These are phyloP conservation scores for Aspergillus texensis DNA, from an alignment of 2,329 filamentous ascomycete species.

Conservation along the genomic window DNA sequence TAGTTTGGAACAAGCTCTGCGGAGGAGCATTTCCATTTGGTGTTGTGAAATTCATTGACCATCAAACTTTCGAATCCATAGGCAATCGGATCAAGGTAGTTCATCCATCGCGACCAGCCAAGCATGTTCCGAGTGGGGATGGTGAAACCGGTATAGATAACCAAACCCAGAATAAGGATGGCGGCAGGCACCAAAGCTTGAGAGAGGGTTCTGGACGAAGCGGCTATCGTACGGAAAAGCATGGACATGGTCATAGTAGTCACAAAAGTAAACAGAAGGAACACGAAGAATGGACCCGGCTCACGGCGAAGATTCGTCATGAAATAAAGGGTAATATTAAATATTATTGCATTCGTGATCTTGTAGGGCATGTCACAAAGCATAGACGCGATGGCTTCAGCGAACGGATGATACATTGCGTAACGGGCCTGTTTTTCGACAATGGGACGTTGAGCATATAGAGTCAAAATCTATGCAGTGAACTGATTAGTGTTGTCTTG, in stretches of 20 bases:
- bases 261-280: slow-evolving; percentile 71
- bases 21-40: slow-evolving; percentile 58
- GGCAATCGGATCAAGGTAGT: slow-evolving; percentile 73
- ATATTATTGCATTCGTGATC: slow-evolving; percentile 67
- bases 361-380: slow-evolving; percentile 67
- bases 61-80: slow-evolving; percentile 82
- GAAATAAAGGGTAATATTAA: slow-evolving; percentile 81
- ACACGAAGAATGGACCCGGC: slow-evolving; percentile 79
- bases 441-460: slow-evolving; percentile 41
- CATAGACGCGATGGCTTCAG: slow-evolving; percentile 8
- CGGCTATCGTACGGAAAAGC: slow-evolving; percentile 77
- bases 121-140: slow-evolving; percentile 62
- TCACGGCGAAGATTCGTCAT: slow-evolving; percentile 77
- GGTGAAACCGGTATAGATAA: slow-evolving; percentile 51
- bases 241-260: slow-evolving; percentile 77
- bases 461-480: slow-evolving; percentile 67
- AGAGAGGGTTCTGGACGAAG: slow-evolving; percentile 66
- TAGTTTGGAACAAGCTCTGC: slow-evolving; percentile 39
- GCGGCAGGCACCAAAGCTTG: slow-evolving; percentile 57
- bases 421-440: slow-evolving; percentile 20
- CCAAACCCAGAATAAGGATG: slow-evolving; percentile 42
- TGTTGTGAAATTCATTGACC: slow-evolving; percentile 74
- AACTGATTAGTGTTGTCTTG: slow-evolving; percentile 15
- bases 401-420: slow-evolving; percentile 21
- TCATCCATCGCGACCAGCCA: slow-evolving; percentile 77